Evolutionary conservation across 306 rosid species (phyloP).

Genomic region (Castanospermum australe): DNA sequence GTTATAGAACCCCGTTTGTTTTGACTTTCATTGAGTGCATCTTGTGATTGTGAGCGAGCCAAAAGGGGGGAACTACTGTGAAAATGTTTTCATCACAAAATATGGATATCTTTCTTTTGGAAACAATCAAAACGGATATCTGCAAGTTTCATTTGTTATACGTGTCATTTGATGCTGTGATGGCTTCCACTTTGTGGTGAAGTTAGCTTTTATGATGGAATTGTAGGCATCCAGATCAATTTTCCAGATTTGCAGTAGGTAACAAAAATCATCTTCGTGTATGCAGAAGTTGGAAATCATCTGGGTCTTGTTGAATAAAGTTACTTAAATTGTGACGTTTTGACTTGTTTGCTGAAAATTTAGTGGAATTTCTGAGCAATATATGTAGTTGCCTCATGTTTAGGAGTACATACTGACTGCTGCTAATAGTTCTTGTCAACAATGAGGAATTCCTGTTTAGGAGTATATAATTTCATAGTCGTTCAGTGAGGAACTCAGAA

Average conservation of each 20-base stretch:
- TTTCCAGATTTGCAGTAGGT: neutral
- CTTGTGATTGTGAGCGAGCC: constrained; percentile 7
- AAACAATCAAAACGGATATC: neutral
- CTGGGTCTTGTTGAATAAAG: neutral
- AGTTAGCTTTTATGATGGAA: constrained; percentile 10
- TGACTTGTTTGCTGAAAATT: constrained; percentile 11
- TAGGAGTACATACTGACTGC: neutral
- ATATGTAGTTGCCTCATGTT: constrained; percentile 5
- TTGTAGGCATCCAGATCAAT: neutral
- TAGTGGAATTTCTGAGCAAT: neutral
- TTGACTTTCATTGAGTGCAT: neutral
- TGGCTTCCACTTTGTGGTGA: neutral
- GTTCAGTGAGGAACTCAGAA: neutral
- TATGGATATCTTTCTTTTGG: constrained; percentile 13
- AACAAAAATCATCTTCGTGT: neutral
- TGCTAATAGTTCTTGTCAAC: neutral
- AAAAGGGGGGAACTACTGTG: neutral
- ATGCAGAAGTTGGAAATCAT: neutral
- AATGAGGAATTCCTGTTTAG: neutral
- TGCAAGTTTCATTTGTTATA: constrained; percentile 1
- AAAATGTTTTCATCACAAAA: neutral
- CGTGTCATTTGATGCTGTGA: neutral
- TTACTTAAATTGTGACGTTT: neutral
- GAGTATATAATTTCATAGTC: neutral
- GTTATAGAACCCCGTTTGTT: neutral